Evolutionary conservation across 176 grass and related monocot species (phyloP).

Genomic region (Eleusine indica): DNA sequence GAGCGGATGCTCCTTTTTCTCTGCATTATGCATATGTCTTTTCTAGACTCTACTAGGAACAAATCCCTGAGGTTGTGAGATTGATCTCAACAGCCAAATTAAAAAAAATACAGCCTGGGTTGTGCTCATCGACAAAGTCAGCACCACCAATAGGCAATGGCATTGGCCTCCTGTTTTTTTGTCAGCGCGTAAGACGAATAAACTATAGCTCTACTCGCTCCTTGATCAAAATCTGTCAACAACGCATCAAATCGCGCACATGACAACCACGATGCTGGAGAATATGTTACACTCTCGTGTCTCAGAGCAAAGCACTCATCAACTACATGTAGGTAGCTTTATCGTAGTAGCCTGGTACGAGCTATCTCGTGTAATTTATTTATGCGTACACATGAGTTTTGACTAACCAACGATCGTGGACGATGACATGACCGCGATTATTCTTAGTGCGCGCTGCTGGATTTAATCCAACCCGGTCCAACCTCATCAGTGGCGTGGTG

Average conservation of each 20-base stretch:
- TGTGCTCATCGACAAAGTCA: slow-evolving; percentile 23
- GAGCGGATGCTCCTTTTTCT: no score
- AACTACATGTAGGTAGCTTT: background rate
- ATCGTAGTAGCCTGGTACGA: slow-evolving; percentile 13
- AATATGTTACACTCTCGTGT: background rate
- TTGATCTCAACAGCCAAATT: background rate
- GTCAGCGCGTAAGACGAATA: background rate
- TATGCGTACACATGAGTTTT: slow-evolving; percentile 24
- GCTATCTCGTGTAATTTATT: slow-evolving; percentile 13
- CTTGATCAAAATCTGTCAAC: background rate
- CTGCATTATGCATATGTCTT: background rate
- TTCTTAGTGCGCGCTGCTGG: background rate
- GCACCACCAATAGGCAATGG: slow-evolving; percentile 8
- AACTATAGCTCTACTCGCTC: background rate
- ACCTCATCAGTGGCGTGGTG: background rate
- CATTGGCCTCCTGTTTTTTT: no score
- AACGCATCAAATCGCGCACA: slow-evolving; percentile 34
- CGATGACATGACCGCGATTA: slow-evolving; percentile 18
- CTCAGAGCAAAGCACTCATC: slow-evolving; percentile 14
- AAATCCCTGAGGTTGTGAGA: slow-evolving; percentile 2
- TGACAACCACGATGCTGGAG: background rate
- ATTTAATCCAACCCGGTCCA: slow-evolving; percentile 23
- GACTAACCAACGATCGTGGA: slow-evolving; percentile 26
- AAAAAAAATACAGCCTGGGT: background rate
- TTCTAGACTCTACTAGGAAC: background rate